Conservation (phyloP, 73 alveolate genomes). For the Paramecium pentaurelia region DNA sequence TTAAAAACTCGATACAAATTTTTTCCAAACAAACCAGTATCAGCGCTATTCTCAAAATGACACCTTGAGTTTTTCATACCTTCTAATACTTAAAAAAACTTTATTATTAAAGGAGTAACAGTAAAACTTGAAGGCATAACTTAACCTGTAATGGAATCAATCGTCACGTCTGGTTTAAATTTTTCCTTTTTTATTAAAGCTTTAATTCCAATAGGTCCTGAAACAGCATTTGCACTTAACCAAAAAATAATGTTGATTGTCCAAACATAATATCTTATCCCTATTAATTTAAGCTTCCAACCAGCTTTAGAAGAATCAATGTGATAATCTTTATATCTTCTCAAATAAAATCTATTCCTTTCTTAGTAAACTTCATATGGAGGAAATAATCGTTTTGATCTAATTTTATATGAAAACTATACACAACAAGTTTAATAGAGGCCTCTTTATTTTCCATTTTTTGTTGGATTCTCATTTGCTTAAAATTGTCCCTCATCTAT, state of each 20-base stretch:
- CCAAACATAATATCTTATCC: neutral
- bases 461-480: neutral
- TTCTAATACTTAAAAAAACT: neutral
- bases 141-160: neutral
- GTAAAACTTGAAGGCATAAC: neutral
- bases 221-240: neutral
- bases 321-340: neutral
- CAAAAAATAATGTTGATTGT: slow-evolving; percentile 5
- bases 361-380: neutral
- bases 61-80: neutral
- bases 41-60: neutral
- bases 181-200: neutral
- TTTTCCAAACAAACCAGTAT: slow-evolving; percentile 40
- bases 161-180: neutral
- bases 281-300: neutral
- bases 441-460: neutral
- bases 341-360: neutral
- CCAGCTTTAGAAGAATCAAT: neutral
- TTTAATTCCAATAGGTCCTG: neutral
- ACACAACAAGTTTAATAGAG: neutral
- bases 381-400: neutral
- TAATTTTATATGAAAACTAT: neutral
- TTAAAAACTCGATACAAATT: neutral
- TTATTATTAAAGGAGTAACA: neutral
- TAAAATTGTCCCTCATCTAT: neutral